Evolutionary conservation across 768 basidiomycete species (phyloP).

Genomic region (Podaxis sp.): DNA sequence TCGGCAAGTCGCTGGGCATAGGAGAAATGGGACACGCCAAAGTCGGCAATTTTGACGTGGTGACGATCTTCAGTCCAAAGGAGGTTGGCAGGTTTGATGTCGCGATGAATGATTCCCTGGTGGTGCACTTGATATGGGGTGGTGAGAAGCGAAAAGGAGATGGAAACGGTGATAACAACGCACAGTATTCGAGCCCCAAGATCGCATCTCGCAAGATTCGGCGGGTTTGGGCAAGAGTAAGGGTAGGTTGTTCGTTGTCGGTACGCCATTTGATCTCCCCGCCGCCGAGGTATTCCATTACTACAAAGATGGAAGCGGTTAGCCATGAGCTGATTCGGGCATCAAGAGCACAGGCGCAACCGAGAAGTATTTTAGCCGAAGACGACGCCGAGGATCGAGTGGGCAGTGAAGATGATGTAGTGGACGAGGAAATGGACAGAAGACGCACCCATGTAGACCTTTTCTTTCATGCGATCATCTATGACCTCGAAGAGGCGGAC

Average conservation of each 20-base stretch:
- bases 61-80: conserved; percentile 84
- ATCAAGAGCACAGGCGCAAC: background rate
- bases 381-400: background rate
- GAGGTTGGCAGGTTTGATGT: conserved; percentile 98
- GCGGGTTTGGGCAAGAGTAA: conserved; percentile 78
- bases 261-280: conserved; percentile 93
- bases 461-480: conserved; percentile 82
- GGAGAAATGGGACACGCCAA: conserved; percentile 96
- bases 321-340: conserved; percentile 9
- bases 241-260: conserved; percentile 58
- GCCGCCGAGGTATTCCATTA: conserved; percentile 94
- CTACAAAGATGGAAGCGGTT: conserved; percentile 33
- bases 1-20: conserved; percentile 78
- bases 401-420: background rate
- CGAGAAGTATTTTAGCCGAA: conserved; percentile 4
- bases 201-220: conserved; percentile 91
- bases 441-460: conserved; percentile 88
- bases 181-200: conserved; percentile 92
- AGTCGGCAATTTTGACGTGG: conserved; percentile 95
- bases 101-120: conserved; percentile 98
- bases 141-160: conserved; percentile 11
- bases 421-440: background rate
- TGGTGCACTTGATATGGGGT: conserved; percentile 69
- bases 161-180: conserved; percentile 29
- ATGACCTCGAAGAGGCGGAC: conserved; percentile 92